Base-by-base conservation (phyloP, 305 asterid species). In the Caryopteris hybrid region DNA sequence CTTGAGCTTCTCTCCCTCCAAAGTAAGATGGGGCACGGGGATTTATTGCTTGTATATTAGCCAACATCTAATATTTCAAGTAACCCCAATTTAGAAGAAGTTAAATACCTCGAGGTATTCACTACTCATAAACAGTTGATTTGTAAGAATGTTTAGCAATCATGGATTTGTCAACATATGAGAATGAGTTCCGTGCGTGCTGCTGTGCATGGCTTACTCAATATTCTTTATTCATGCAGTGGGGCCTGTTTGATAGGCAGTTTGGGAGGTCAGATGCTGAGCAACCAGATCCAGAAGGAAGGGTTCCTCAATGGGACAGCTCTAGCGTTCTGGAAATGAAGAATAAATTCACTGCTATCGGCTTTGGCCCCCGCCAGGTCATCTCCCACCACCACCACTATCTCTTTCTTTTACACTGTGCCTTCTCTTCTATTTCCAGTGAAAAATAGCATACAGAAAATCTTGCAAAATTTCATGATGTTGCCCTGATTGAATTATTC, bases 321-420 rank as follows among this genome's bases (percentile, higher is more conserved):
- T 75, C 90, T 38, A 84, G 78, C 60, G 95, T 90, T 60, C 73
- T 76, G 63, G 97, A 90, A 70, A 81, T 93, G 90, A 93, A 93
- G 80, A 89, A 82, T 50, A 93, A 88, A 61, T 93, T 83, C 82
- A 21, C 74, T 54, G 87, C 96, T 52, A 16, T 91, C 54, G 96
- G 99, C 63, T 61, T 88, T 41, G 96, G 98, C 29, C 96, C 99
- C 31, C 95, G 99, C 22, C 97, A 93, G 98, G 98, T 88, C 63
- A 70, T 70, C 4, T 39, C 17, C 55, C 29, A 45, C 41, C 20
- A 43, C 34, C 3, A 3, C 46, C 16, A 5, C 23, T 7, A 17
- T 33, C 14, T 10, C n/a, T 65, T 41, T 50, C 41, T 8, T 43
- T 11, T 41, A 12, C 29, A 55, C 0, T 8, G 31, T 29, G 17